Conservation (phyloP, 179 eudicot species). For the Amaranthus tricolor region DNA sequence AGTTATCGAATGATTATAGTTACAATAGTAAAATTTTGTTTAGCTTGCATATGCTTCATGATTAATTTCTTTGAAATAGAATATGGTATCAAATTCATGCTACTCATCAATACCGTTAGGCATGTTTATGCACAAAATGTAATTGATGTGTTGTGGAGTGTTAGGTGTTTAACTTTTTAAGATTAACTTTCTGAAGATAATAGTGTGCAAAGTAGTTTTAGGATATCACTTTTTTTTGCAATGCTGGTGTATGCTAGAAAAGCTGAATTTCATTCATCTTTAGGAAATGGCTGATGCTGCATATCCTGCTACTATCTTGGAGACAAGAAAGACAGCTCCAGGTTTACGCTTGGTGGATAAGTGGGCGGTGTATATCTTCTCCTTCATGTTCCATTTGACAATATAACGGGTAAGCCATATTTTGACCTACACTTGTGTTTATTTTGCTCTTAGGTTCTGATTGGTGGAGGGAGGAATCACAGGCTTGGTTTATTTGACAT, state of each 20-base stretch:
- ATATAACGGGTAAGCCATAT: neutral
- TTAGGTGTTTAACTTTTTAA: neutral
- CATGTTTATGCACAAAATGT: neutral
- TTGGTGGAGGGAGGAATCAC: slow-evolving; percentile 95
- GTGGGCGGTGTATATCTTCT: slow-evolving; percentile 80
- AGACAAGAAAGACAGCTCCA: slow-evolving; percentile 99
- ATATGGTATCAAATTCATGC: neutral
- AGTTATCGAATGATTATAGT: neutral
- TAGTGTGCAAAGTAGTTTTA: neutral
- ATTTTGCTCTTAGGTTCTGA: slow-evolving; percentile 56
- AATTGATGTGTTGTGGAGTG: neutral
- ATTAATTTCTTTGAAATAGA: neutral
- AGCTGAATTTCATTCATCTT: slow-evolving; percentile 14
- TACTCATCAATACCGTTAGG: neutral
- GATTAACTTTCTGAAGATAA: neutral
- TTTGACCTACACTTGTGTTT: slow-evolving; percentile 16
- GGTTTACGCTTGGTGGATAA: slow-evolving; percentile 94
- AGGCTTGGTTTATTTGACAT: slow-evolving; percentile 96
- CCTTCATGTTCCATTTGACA: slow-evolving; percentile 11
- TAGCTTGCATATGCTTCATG: neutral
- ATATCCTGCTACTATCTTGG: slow-evolving; percentile 73
- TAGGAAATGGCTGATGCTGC: slow-evolving; percentile 98
- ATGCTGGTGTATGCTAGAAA: neutral
- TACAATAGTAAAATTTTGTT: neutral
- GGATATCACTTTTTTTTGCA: neutral